Evolutionary conservation across 2,329 filamentous ascomycete species (phyloP).

Genomic region (Hymenoscyphus repandus): DNA sequence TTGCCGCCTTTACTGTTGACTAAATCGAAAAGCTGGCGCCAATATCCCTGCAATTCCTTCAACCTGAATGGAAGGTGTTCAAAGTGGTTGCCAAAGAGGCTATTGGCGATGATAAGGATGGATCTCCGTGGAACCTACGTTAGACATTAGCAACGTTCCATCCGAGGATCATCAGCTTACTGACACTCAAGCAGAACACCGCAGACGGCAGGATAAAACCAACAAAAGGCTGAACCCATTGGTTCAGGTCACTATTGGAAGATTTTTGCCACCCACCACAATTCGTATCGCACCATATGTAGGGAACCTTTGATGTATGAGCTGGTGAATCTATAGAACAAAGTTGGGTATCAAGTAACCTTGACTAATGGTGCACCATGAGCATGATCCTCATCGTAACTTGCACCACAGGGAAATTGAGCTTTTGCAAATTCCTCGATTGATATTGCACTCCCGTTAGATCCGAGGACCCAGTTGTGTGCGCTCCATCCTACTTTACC

Average conservation of each 20-base stretch:
- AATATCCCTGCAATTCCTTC: not conserved
- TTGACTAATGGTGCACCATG: constrained; percentile 4
- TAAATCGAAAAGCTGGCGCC: not conserved
- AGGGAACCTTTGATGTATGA: not conserved
- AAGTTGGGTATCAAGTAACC: not conserved
- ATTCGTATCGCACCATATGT: constrained; percentile 12
- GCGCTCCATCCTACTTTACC: constrained; percentile 2
- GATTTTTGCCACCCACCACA: constrained; percentile 12
- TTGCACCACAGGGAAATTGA: constrained; percentile 10
- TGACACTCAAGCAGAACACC: constrained; percentile 14
- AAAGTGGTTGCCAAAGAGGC: constrained; percentile 7
- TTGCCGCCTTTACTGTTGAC: not conserved
- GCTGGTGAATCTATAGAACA: too few relatives aligned
- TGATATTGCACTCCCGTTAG: not conserved
- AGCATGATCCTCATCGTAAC: constrained; percentile 4
- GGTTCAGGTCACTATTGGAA: constrained; percentile 1
- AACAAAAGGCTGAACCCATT: constrained; percentile 15
- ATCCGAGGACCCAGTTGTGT: not conserved
- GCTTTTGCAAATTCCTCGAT: not conserved
- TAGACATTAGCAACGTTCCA: too few relatives aligned
- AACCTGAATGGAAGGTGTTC: not conserved
- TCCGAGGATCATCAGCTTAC: not conserved
- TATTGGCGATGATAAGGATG: not conserved
- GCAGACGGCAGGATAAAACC: constrained; percentile 13
- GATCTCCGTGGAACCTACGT: constrained; percentile 4